Conservation (phyloP, 139 green algal genomes). For the Nannochloris sp. region DNA sequence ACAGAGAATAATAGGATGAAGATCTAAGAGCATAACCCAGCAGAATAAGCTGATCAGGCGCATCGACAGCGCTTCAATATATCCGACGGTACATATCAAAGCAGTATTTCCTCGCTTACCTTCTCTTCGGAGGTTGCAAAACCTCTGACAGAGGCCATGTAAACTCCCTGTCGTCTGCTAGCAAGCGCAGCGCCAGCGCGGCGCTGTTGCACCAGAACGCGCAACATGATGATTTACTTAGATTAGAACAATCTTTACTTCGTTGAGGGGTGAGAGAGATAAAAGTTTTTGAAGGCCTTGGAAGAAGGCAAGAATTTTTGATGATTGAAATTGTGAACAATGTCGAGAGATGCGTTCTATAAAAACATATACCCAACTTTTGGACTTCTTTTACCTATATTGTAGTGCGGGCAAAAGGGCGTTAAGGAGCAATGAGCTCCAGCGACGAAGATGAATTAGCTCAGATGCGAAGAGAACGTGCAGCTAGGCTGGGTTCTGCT, state of each 20-base stretch:
- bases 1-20: background rate
- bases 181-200: background rate
- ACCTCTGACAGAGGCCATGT: slow-evolving; percentile 3
- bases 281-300: too few species aligned
- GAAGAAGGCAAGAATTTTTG: too few species aligned
- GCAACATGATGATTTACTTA: background rate
- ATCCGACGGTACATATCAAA: background rate
- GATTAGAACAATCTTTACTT: too few species aligned
- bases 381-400: background rate
- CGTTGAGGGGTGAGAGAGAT: too few species aligned
- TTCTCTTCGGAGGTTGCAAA: slow-evolving; percentile 9
- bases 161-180: background rate
- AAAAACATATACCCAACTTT: background rate
- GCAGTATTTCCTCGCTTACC: background rate
- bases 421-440: background rate
- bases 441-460: slow-evolving; percentile 55
- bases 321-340: too few species aligned
- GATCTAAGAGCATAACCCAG: too few species aligned
- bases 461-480: slow-evolving; percentile 36
- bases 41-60: background rate
- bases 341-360: background rate
- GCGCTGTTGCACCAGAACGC: background rate
- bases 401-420: background rate
- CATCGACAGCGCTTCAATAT: background rate
- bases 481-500: slow-evolving; percentile 23